A percentile compares a stretch with the other conserved stretches of the same genome.
phyloP scores from a whole-genome alignment of 441 rosid genomes.

The Euphorbia celastroides region DNA sequence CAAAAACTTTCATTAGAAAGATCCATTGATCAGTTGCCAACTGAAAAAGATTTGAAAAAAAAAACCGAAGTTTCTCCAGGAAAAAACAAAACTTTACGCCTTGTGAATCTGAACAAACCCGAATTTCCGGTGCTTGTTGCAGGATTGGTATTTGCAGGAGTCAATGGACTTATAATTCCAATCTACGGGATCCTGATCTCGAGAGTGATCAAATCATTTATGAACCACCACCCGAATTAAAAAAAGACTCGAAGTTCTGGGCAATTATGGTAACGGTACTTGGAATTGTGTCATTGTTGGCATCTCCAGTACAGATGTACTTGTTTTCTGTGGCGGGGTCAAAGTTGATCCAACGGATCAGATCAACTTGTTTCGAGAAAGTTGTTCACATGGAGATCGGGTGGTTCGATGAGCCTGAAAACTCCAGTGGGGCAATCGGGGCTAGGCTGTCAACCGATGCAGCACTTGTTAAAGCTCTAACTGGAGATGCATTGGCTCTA shows the following conservation, averaged over 20 bases:
- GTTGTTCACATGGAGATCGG: slow-evolving; percentile 70
- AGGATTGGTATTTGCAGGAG: slow-evolving; percentile 47
- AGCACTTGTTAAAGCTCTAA: slow-evolving; percentile 47
- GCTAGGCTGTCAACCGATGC: slow-evolving; percentile 81
- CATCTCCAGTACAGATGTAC: slow-evolving; percentile 38
- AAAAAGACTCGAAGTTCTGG: slow-evolving; percentile 59
- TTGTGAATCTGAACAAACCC: slow-evolving; percentile 57
- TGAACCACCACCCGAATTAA: slow-evolving; percentile 43
- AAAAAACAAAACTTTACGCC: slow-evolving; percentile 27
- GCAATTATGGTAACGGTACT: slow-evolving; percentile 45
- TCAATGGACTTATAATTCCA: slow-evolving; percentile 49
- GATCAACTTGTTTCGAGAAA: slow-evolving; percentile 69
- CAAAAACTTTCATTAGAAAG: background rate
- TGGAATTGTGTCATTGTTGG: slow-evolving; percentile 42
- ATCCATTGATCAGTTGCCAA: background rate
- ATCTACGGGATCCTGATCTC: slow-evolving; percentile 55
- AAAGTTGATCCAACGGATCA: slow-evolving; percentile 49
- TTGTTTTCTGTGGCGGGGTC: slow-evolving; percentile 69
- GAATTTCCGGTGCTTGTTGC: slow-evolving; percentile 52
- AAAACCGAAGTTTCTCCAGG: slow-evolving; percentile 21
- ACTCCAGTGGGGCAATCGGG: slow-evolving; percentile 77
- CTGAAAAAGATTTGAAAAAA: slow-evolving; percentile 10
- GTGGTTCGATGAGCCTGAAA: slow-evolving; percentile 69
- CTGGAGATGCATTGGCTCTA: slow-evolving; percentile 62
- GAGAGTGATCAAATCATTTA: slow-evolving; percentile 40